Conservation (phyloP, 495 filamentous ascomycete genomes). For the Annulohypoxylon nitens region DNA sequence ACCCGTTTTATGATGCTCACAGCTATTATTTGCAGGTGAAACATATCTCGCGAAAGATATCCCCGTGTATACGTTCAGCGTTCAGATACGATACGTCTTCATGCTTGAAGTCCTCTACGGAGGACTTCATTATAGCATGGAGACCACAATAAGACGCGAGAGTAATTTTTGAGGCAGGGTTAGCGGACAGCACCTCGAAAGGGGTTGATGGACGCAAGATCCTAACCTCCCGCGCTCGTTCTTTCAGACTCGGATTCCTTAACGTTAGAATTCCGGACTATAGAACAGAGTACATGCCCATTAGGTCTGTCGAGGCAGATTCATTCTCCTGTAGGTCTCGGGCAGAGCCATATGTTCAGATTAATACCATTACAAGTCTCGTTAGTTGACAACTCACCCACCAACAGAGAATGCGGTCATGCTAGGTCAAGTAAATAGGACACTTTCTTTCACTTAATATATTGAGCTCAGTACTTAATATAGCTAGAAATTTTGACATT, state of each 20-base stretch:
- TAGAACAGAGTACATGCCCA: slow-evolving; percentile 65
- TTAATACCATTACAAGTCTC: background rate
- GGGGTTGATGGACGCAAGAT: slow-evolving; percentile 33
- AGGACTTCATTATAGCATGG: slow-evolving; percentile 55
- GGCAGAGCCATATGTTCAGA: background rate
- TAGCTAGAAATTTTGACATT: too few relatives aligned
- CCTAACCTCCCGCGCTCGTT: slow-evolving; percentile 57
- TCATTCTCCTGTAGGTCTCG: background rate
- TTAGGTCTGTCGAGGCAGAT: background rate
- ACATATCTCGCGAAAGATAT: background rate
- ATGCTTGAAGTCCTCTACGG: slow-evolving; percentile 49
- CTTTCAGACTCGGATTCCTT: slow-evolving; percentile 65
- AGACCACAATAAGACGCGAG: slow-evolving; percentile 65
- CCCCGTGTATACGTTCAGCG: slow-evolving; percentile 41
- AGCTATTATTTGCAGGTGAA: background rate
- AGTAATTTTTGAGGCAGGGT: slow-evolving; percentile 53
- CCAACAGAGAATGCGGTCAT: too few relatives aligned
- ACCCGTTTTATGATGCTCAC: background rate
- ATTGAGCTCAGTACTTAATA: too few relatives aligned
- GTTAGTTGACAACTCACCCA: background rate
- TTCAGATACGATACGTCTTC: slow-evolving; percentile 68
- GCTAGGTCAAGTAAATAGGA: too few relatives aligned
- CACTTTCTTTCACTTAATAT: too few relatives aligned
- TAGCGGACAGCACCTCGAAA: slow-evolving; percentile 27
- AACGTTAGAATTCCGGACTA: slow-evolving; percentile 67